Evolutionary conservation across 1,284 basidiomycete genomes (phyloP).

Genomic region (Trametes hirsuta): DNA sequence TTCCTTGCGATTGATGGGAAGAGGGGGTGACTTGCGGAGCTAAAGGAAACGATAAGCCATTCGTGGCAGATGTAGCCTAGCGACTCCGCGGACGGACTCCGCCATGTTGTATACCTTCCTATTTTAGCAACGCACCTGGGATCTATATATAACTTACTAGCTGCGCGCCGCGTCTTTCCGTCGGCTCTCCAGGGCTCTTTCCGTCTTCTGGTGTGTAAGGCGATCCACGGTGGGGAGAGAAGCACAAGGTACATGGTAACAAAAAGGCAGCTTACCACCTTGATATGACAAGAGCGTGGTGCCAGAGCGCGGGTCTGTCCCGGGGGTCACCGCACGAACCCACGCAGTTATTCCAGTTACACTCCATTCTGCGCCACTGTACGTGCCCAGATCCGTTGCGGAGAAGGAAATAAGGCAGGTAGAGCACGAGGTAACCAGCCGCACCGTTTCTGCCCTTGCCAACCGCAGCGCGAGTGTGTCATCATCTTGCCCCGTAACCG

Average conservation of each 20-base stretch:
- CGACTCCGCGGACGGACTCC: conserved; percentile 4
- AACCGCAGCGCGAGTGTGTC: too few species aligned
- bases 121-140: neutral
- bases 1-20: neutral
- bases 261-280: conserved; percentile 4
- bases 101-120: neutral
- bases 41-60: conserved; percentile 7
- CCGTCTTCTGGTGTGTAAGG: neutral
- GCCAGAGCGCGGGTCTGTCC: neutral
- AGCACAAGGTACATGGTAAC: neutral
- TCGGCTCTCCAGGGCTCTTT: neutral
- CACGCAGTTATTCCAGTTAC: neutral
- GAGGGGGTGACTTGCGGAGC: neutral
- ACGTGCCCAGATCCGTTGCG: neutral
- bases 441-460: too few species aligned
- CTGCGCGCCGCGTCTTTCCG: neutral
- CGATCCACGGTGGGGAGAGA: conserved; percentile 1
- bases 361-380: neutral
- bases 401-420: too few species aligned
- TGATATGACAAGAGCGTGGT: neutral
- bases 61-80: neutral
- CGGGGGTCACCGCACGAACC: neutral
- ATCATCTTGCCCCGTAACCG: too few species aligned
- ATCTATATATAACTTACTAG: conserved; percentile 1
- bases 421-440: too few species aligned